Percentiles rank a stretch among this genome's conserved stretches.
These are phyloP conservation scores for Cyberlindnera bimundalis DNA, from an alignment of 805 yeast species.

Conservation along the genomic window DNA sequence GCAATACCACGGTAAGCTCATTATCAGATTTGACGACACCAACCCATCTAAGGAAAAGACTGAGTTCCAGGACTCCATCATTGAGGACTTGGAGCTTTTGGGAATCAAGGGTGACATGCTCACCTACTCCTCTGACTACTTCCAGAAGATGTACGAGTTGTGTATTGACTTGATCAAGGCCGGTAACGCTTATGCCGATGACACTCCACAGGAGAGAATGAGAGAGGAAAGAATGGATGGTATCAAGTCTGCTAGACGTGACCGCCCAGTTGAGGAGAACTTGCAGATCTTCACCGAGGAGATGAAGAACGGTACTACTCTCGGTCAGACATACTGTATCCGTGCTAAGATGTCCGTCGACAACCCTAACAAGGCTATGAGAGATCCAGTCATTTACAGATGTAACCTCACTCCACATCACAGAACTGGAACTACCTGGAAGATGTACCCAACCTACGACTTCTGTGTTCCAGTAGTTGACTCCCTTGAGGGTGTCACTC, in stretches of 20 bases:
- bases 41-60: constrained; percentile 95
- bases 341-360: constrained; percentile 96
- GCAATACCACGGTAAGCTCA: constrained; percentile 92
- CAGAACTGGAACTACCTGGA: constrained; percentile 91
- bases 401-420: constrained; percentile 97
- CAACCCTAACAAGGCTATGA: constrained; percentile 87
- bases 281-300: constrained; percentile 80
- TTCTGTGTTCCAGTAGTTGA: constrained; percentile 98
- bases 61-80: constrained; percentile 90
- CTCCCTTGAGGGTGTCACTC: constrained; percentile 94
- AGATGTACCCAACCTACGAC: constrained; percentile 96
- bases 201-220: constrained; percentile 91
- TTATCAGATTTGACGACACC: constrained; percentile 96
- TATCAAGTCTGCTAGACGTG: constrained; percentile 86
- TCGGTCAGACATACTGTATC: constrained; percentile 86
- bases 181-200: constrained; percentile 97
- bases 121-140: constrained; percentile 92
- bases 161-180: constrained; percentile 87
- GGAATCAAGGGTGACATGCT: constrained; percentile 90
- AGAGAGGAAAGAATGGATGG: constrained; percentile 99
- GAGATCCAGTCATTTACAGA: constrained; percentile 98
- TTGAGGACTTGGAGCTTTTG: constrained; percentile 85
- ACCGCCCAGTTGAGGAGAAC: constrained; percentile 90
- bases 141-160: constrained; percentile 83
- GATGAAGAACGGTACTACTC: constrained; percentile 92